Percentiles rank a stretch among this genome's conserved stretches.
These are phyloP conservation scores for Yueomyces sinensis DNA, from an alignment of 805 yeast genomes.

Conservation along the genomic window DNA sequence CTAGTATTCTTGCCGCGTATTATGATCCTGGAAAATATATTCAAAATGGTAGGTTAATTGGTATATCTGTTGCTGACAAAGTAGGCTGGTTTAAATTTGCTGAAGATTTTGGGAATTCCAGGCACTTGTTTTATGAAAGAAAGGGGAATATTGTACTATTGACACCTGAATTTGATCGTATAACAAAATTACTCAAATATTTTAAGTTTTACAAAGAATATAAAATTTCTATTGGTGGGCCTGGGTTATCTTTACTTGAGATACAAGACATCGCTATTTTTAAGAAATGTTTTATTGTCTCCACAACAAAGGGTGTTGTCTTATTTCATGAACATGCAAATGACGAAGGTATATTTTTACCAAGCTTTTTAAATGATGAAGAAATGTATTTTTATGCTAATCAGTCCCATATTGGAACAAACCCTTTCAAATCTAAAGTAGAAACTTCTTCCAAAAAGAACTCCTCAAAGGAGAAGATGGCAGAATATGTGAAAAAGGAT, in stretches of 20 bases:
- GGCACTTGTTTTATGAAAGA: constrained; percentile 44
- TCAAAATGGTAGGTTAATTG: constrained; percentile 26
- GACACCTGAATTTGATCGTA: constrained; percentile 24
- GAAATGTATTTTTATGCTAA: constrained; percentile 5
- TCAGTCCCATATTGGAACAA: constrained; percentile 10
- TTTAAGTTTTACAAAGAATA: constrained; percentile 39
- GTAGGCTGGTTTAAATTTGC: constrained; percentile 58
- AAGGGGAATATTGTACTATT: constrained; percentile 33
- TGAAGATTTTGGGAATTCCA: constrained; percentile 44
- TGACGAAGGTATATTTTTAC: constrained; percentile 37
- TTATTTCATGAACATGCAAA: constrained; percentile 41
- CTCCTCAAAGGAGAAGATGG: constrained; percentile 20
- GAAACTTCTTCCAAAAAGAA: constrained; percentile 15
- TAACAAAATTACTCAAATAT: constrained; percentile 19
- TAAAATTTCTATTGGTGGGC: constrained; percentile 43
- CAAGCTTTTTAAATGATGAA: constrained; percentile 40
- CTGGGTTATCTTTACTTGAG: constrained; percentile 41
- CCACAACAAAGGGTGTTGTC: constrained; percentile 55
- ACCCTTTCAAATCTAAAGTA: constrained; percentile 10
- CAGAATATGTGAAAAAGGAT: constrained; percentile 27
- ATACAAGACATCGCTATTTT: constrained; percentile 49
- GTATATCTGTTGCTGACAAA: constrained; percentile 39
- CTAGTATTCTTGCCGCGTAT: constrained; percentile 47
- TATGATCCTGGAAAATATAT: constrained; percentile 27
- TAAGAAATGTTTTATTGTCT: constrained; percentile 53